These are phyloP conservation scores for Saussurea involucrata DNA, from an alignment of 129 eudicot species.

Conservation along the genomic window DNA sequence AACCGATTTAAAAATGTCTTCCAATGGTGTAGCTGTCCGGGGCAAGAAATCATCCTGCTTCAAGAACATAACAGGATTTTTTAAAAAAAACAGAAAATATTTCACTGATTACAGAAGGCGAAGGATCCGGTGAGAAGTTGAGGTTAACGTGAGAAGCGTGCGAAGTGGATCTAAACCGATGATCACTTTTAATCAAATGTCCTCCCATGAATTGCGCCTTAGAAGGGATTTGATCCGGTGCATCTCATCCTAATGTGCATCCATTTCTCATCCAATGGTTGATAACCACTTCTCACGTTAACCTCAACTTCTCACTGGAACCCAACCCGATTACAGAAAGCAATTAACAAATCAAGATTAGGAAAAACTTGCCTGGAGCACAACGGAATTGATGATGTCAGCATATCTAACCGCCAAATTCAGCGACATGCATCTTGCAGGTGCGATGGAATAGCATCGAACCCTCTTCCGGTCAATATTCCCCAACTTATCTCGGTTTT, in stretches of 20 bases:
- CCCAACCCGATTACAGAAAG: not conserved
- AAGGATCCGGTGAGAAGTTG: no score
- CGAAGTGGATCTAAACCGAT: no score
- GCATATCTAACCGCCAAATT: conserved; percentile 89
- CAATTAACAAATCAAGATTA: not conserved
- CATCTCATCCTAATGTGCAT: no score
- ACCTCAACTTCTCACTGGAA: no score
- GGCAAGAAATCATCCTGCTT: conserved; percentile 92
- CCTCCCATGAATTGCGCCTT: no score
- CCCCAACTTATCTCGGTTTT: conserved; percentile 56
- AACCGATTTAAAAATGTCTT: conserved; percentile 85
- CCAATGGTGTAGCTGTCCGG: conserved; percentile 89
- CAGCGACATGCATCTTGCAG: conserved; percentile 78
- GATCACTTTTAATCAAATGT: no score
- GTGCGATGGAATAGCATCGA: conserved; percentile 80
- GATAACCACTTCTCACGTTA: no score
- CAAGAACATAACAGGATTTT: not conserved
- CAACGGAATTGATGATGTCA: conserved; percentile 71
- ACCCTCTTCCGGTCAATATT: conserved; percentile 62
- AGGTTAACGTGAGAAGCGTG: no score
- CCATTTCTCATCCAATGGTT: no score
- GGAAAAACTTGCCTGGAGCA: conserved; percentile 65
- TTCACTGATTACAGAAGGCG: not conserved
- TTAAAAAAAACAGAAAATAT: not conserved
- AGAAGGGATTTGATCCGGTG: no score